Base-by-base conservation (phyloP, 495 filamentous ascomycete genomes). In the Rhizodiscina lignyota region DNA sequence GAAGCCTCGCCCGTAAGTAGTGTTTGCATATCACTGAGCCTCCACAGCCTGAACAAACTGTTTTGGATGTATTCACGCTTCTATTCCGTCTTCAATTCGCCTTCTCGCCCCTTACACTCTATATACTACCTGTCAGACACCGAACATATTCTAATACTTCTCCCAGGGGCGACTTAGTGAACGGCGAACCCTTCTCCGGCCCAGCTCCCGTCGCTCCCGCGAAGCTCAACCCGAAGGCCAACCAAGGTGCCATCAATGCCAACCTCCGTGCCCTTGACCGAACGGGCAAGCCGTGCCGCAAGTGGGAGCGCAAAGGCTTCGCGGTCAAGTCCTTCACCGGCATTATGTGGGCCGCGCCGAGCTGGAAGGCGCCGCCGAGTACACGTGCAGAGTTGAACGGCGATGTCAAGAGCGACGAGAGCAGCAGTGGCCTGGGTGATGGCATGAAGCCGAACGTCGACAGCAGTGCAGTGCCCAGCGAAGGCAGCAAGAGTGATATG, bases 191-290 rank as follows among this genome's bases (percentile, higher is more conserved):
- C 22, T 33, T 40, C 17, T 42, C 45, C 28, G 40, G 34, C 13
- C 40, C 41, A n/a, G 21, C 42, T 23, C 35, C 44, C 15, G 35
- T 41, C 24, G 43, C 39, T 22, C 40, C 45, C 26, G 53, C 67
- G 49, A 91, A 89, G 53, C 78, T 96, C 16, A 87, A 87, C 8
- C 89, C 89, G 34, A 97, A 96, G 60, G 87, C 89, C 29, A 97
- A 96, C 57, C 83, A 89, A 48, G 89, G 89, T 38, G 87, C 87
- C 37, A 97, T 97, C 64, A 97, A 97, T 51, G 89, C 91, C 33
- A 80, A 83, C 36, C 74, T 97, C 21, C 81, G 89, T 33, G 91
- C 89, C 3, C 73, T 97, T 29, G 89, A 97, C 54, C 77, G 87
- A 26, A 77, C 74, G 1, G 83, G 85, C 31, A 77, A 85, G 40